Percentiles rank a stretch among this genome's conserved stretches.
These are phyloP conservation scores for Colletotrichum aenigma DNA, from an alignment of 2,329 filamentous ascomycete species.

Conservation along the genomic window DNA sequence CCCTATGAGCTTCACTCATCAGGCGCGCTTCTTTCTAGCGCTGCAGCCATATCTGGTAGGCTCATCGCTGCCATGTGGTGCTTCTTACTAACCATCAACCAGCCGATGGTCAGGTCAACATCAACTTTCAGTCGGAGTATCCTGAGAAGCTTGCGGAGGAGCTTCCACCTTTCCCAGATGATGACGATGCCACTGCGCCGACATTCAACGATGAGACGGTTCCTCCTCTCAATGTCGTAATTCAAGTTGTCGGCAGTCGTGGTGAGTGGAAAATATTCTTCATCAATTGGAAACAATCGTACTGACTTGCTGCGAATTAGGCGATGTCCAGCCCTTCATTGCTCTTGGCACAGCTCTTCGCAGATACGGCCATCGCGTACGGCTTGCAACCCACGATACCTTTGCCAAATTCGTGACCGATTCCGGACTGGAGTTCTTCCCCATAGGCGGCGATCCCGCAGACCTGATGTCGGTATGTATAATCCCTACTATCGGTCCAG, in stretches of 20 bases:
- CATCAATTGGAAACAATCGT: neutral
- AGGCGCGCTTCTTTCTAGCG: neutral
- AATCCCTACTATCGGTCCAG: too few relatives aligned
- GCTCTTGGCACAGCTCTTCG: conserved; percentile 47
- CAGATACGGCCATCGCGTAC: conserved; percentile 44
- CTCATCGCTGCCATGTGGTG: neutral
- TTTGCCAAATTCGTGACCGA: conserved; percentile 53
- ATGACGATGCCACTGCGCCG: neutral
- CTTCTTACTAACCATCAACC: neutral
- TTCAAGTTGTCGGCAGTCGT: conserved; percentile 23
- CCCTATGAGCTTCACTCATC: conserved; percentile 6
- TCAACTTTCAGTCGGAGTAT: neutral
- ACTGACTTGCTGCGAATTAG: conserved; percentile 20
- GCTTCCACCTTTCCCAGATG: neutral
- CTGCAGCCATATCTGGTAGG: neutral
- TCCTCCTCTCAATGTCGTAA: conserved; percentile 15
- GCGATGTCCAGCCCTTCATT: conserved; percentile 56
- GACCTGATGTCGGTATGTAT: conserved; percentile 37
- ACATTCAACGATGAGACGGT: neutral
- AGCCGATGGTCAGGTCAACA: neutral
- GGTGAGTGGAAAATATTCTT: neutral
- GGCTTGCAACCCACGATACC: conserved; percentile 51
- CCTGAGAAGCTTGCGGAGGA: neutral
- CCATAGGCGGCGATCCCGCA: conserved; percentile 56
- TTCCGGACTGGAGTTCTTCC: conserved; percentile 55